These are phyloP conservation scores for Quercus suber DNA, from an alignment of 306 rosid genomes.

Conservation along the genomic window DNA sequence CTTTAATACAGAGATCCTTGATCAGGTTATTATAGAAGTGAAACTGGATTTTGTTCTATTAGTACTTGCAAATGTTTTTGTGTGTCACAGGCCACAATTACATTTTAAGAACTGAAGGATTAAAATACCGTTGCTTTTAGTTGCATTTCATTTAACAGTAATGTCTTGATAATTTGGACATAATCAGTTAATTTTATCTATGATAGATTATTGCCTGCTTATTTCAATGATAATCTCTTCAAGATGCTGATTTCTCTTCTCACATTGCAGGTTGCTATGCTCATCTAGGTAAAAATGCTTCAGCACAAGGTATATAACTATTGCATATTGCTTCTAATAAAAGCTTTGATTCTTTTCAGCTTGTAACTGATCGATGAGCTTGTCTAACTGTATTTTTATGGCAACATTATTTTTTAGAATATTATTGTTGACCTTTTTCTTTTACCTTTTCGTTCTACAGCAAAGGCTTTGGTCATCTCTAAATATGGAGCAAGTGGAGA, in stretches of 20 bases:
- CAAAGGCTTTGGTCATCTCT: slow-evolving; percentile 64
- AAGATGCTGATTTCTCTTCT: slow-evolving; percentile 23
- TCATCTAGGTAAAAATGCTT: slow-evolving; percentile 46
- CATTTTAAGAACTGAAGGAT: not conserved
- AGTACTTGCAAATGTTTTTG: not conserved
- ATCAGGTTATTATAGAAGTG: not conserved
- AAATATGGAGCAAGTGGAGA: slow-evolving; percentile 92
- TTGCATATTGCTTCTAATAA: slow-evolving; percentile 4
- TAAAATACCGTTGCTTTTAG: not conserved
- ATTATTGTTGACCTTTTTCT: slow-evolving; percentile 31
- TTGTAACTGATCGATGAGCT: slow-evolving; percentile 8
- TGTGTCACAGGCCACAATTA: not conserved
- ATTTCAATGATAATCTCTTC: not conserved
- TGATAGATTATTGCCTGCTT: not conserved
- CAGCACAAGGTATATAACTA: slow-evolving; percentile 44
- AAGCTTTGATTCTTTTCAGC: slow-evolving; percentile 4
- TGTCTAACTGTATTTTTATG: slow-evolving; percentile 7
- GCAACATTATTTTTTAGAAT: not conserved
- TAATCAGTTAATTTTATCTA: not conserved
- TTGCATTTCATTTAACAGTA: not conserved
- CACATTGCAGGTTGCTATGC: slow-evolving; percentile 79
- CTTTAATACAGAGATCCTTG: not conserved
- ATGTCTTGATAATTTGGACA: not conserved
- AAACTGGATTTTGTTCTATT: not conserved
- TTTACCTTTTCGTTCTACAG: slow-evolving; percentile 42